Percentiles rank a stretch among this genome's conserved stretches.
These are phyloP conservation scores for Didymella segeticola DNA, from an alignment of 2,329 filamentous ascomycete genomes.

Conservation along the genomic window DNA sequence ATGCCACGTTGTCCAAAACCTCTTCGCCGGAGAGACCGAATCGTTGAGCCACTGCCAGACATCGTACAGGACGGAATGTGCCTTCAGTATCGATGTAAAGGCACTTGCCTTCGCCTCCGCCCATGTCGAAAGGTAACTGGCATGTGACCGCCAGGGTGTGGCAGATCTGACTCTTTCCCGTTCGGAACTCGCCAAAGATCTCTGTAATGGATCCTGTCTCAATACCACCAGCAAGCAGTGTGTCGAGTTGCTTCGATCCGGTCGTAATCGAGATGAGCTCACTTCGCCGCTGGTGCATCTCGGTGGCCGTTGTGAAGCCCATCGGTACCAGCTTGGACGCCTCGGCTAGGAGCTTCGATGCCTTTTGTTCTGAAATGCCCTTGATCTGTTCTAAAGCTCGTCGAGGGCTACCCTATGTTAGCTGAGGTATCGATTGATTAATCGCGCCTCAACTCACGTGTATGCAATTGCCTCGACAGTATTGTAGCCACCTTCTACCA, in stretches of 20 bases:
- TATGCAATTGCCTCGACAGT: constrained; percentile 97
- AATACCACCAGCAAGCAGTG: constrained; percentile 88
- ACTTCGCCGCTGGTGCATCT: constrained; percentile 97
- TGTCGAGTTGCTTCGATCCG: constrained; percentile 96
- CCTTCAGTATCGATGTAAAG: constrained; percentile 98
- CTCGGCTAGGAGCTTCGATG: constrained; percentile 87
- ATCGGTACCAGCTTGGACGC: constrained; percentile 98
- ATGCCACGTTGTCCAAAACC: constrained; percentile 97
- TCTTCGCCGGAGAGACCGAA: constrained; percentile 96
- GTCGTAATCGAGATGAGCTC: constrained; percentile 98
- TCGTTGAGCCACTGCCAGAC: constrained; percentile 89
- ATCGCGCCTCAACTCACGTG: constrained; percentile 63
- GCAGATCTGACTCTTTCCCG: constrained; percentile 97
- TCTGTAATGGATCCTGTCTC: constrained; percentile 98
- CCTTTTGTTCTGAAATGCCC: constrained; percentile 96
- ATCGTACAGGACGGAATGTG: constrained; percentile 87
- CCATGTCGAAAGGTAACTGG: constrained; percentile 98
- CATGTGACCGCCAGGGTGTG: constrained; percentile 99
- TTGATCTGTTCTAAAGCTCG: constrained; percentile 92
- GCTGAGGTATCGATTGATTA: constrained; percentile 8
- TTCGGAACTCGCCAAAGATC: constrained; percentile 96
- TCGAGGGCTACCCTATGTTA: constrained; percentile 60
- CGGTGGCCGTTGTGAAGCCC: constrained; percentile 98
- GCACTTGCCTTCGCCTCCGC: constrained; percentile 96
- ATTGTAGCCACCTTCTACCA: constrained; percentile 90